These are phyloP conservation scores for Lasiodiplodia gonubiensis DNA, from an alignment of 2,329 filamentous ascomycete species.

Conservation along the genomic window DNA sequence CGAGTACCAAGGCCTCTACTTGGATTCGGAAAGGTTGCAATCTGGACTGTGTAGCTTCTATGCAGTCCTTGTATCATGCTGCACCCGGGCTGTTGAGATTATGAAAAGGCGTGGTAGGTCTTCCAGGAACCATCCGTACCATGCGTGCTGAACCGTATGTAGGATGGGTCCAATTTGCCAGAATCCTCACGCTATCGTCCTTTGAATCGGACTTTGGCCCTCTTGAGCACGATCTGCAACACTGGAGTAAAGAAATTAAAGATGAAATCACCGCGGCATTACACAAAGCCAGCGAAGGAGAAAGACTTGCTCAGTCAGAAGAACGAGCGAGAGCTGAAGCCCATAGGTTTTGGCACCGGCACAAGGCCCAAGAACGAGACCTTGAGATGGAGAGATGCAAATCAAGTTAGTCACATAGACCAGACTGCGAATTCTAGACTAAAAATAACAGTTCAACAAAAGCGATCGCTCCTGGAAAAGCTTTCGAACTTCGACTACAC, in stretches of 20 bases:
- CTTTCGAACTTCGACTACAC: neutral
- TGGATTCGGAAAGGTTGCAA: neutral
- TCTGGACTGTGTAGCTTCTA: neutral
- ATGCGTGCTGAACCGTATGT: neutral
- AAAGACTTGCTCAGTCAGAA: neutral
- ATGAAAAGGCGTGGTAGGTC: neutral
- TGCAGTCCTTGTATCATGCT: neutral
- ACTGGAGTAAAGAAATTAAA: slow-evolving; percentile 5
- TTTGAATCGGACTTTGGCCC: neutral
- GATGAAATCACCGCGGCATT: neutral
- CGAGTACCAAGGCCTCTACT: neutral
- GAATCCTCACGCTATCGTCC: neutral
- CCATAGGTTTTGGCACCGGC: neutral
- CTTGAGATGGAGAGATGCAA: neutral
- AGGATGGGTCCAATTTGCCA: neutral
- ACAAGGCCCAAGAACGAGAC: neutral
- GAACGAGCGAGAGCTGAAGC: neutral
- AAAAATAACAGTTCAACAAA: neutral
- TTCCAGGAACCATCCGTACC: neutral
- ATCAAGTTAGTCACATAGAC: neutral
- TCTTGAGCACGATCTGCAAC: neutral
- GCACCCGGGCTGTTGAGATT: neutral
- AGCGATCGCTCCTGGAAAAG: neutral
- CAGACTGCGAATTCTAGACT: neutral
- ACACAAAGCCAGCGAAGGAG: neutral